These are phyloP conservation scores for Arbutus unedo DNA, from an alignment of 148 eudicot genomes.

Conservation along the genomic window DNA sequence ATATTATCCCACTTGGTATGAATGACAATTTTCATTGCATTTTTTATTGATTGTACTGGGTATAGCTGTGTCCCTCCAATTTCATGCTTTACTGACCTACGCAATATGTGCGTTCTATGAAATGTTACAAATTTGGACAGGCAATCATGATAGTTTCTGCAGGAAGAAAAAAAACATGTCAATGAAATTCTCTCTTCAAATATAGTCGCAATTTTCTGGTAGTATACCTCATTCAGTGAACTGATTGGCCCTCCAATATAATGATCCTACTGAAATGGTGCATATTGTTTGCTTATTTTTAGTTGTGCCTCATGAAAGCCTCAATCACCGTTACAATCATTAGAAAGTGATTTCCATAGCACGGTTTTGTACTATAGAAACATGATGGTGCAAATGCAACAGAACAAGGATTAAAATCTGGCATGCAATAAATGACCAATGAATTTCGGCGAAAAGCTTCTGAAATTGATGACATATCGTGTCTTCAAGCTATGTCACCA, in stretches of 20 bases:
- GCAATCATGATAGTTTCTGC: not conserved
- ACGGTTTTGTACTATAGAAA: not conserved
- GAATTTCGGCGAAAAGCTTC: not conserved
- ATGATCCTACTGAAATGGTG: not conserved
- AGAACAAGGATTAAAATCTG: not conserved
- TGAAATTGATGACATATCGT: not conserved
- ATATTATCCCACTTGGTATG: not conserved
- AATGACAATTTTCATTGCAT: not conserved
- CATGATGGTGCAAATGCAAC: slow-evolving; percentile 1
- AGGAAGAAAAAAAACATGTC: not conserved
- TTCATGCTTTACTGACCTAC: not conserved
- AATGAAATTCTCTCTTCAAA: not conserved
- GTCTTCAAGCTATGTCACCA: not conserved
- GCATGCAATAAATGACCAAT: not conserved
- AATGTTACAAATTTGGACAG: not conserved
- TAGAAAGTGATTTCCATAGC: not conserved
- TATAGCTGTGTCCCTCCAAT: not conserved
- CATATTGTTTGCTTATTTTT: not conserved
- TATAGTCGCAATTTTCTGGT: not conserved
- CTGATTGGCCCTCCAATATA: not conserved
- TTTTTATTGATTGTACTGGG: not conserved
- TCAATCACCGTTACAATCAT: not conserved
- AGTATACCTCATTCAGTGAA: not conserved
- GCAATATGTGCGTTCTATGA: not conserved
- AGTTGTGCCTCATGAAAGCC: not conserved